Evolutionary conservation across 1,284 basidiomycete species (phyloP).

Genomic region (Naganishia sp.): DNA sequence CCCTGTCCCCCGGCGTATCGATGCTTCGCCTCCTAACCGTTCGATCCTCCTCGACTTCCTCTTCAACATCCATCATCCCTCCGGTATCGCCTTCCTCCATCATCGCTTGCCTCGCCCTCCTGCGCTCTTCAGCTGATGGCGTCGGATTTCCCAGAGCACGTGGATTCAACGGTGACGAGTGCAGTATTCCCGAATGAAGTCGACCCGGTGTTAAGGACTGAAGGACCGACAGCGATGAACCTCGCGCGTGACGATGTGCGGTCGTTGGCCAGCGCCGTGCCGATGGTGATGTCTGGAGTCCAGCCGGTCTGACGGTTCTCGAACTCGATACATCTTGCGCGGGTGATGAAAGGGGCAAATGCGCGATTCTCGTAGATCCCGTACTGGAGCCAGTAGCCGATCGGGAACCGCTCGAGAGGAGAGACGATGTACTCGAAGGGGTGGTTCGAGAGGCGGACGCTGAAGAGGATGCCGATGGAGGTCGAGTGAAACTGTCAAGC

Average conservation of each 20-base stretch:
- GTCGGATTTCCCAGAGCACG: neutral
- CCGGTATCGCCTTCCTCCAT: constrained; percentile 7
- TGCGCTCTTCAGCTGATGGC: neutral
- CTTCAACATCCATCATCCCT: constrained; percentile 14
- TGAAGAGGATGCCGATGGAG: neutral
- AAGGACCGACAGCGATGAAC: neutral
- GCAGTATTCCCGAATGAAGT: neutral
- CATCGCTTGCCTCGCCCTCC: constrained; percentile 1
- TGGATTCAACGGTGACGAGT: constrained; percentile 3
- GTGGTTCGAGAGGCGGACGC: neutral
- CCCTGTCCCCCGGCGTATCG: neutral
- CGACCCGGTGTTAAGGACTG: constrained; percentile 9
- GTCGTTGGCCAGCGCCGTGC: constrained; percentile 8
- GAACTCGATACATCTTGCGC: constrained; percentile 4
- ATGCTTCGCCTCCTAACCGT: neutral
- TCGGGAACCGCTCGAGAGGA: constrained; percentile 8
- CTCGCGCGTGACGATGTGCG: neutral
- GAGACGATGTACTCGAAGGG: constrained; percentile 1
- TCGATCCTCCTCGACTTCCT: neutral
- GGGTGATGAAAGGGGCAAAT: constrained; percentile 8
- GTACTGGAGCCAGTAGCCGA: neutral
- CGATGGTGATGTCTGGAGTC: neutral
- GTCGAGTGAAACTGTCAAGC: neutral
- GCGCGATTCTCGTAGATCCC: constrained; percentile 6
- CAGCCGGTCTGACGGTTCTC: constrained; percentile 7